These are phyloP conservation scores for Botrytis tulipae DNA, from an alignment of 2,329 filamentous ascomycete genomes.

Conservation along the genomic window DNA sequence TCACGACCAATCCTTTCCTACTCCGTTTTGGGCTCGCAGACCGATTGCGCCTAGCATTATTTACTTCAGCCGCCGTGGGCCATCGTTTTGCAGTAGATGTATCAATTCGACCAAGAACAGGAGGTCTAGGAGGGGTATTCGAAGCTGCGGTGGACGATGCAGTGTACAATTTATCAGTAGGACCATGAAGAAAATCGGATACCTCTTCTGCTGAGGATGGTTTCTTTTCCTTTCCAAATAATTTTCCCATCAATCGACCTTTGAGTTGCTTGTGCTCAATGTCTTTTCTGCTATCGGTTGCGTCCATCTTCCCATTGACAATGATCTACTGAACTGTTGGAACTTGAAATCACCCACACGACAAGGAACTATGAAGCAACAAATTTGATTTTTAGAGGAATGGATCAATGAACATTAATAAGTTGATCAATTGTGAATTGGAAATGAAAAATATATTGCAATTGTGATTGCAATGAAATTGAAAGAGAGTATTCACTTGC, in stretches of 20 bases:
- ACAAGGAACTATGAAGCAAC: constrained; percentile 4
- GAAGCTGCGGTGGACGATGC: constrained; percentile 43
- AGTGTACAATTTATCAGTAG: constrained; percentile 53
- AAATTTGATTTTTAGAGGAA: neutral
- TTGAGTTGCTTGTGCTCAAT: constrained; percentile 22
- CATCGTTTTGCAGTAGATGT: constrained; percentile 49
- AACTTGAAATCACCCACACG: constrained; percentile 2
- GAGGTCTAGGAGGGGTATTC: constrained; percentile 36
- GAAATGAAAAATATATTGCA: neutral
- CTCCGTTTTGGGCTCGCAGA: constrained; percentile 43
- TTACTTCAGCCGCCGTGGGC: constrained; percentile 48
- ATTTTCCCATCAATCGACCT: constrained; percentile 56
- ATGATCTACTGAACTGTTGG: neutral
- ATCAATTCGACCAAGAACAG: constrained; percentile 42
- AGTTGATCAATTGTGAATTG: neutral
- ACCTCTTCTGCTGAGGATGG: constrained; percentile 47
- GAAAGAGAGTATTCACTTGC: constrained; percentile 4
- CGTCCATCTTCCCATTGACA: constrained; percentile 19
- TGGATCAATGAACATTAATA: neutral
- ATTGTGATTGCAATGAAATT: neutral
- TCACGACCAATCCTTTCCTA: constrained; percentile 70
- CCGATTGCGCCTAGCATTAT: constrained; percentile 26
- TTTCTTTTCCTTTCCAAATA: constrained; percentile 40
- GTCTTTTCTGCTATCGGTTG: constrained; percentile 31
- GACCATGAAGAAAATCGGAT: constrained; percentile 58